Evolutionary conservation across 1,284 basidiomycete species (phyloP).

Genomic region (Leccinum cinnamomeum): DNA sequence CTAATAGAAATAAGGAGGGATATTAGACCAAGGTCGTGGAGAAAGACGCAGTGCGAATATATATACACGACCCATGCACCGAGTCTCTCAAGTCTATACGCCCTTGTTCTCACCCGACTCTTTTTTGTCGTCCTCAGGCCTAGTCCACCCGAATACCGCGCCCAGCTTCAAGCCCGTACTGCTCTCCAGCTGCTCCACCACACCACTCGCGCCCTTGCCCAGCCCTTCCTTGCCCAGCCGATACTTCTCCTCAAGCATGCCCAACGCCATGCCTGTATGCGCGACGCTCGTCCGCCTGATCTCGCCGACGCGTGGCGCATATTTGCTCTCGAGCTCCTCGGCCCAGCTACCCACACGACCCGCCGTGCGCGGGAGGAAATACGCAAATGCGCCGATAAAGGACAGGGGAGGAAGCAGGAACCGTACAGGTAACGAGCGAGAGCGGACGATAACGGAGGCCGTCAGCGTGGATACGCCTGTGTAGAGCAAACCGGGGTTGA

Average conservation of each 20-base stretch:
- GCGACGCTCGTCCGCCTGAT: constrained; percentile 68
- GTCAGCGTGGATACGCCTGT: constrained; percentile 86
- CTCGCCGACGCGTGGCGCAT: constrained; percentile 66
- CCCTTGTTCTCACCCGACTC: constrained; percentile 18
- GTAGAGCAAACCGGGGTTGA: constrained; percentile 86
- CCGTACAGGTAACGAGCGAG: constrained; percentile 66
- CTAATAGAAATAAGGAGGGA: neutral
- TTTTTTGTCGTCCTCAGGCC: constrained; percentile 8
- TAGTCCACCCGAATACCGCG: constrained; percentile 53
- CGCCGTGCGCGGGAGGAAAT: constrained; percentile 82
- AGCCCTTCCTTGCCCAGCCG: constrained; percentile 44
- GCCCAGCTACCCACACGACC: constrained; percentile 67
- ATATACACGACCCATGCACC: constrained; percentile 1
- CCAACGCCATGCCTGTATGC: constrained; percentile 60
- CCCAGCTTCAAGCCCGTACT: constrained; percentile 70
- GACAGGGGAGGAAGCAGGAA: constrained; percentile 70
- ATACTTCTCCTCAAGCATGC: constrained; percentile 46
- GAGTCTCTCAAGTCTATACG: constrained; percentile 11
- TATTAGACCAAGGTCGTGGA: neutral
- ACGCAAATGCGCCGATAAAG: constrained; percentile 61
- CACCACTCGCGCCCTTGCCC: constrained; percentile 46
- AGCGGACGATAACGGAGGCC: constrained; percentile 82
- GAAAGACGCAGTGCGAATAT: neutral
- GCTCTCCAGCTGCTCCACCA: constrained; percentile 63
- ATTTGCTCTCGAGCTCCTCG: constrained; percentile 67